Percentiles rank a stretch among this genome's conserved stretches.
Conservation (phyloP, 306 rosid genomes). For the Fragaria ananassa region DNA sequence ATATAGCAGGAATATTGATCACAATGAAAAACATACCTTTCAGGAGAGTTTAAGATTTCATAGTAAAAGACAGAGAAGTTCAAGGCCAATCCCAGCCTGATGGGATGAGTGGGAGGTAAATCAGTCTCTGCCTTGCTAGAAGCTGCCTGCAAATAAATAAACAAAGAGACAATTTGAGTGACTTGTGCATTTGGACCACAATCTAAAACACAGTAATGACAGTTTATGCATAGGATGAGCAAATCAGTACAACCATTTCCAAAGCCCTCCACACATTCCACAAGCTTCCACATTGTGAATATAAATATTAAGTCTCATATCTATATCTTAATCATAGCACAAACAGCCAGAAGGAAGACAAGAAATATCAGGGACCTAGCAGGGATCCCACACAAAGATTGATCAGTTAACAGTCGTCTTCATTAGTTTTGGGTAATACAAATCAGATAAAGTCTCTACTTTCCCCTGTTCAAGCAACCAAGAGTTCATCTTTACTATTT, state of each 20-base stretch:
- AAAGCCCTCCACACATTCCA: neutral
- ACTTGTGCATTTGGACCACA: neutral
- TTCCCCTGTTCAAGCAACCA: neutral
- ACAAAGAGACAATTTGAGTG: neutral
- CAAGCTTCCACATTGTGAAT: neutral
- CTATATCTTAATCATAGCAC: neutral
- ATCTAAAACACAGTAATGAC: neutral
- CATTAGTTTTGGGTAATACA: neutral
- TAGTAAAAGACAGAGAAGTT: constrained; percentile 34
- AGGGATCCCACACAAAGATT: neutral
- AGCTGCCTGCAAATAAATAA: constrained; percentile 38
- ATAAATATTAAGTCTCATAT: neutral
- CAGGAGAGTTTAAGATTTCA: constrained; percentile 32
- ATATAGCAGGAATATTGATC: neutral
- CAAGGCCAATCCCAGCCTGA: constrained; percentile 33
- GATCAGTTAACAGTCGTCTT: neutral
- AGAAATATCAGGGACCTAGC: neutral
- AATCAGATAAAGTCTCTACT: neutral
- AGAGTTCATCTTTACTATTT: neutral
- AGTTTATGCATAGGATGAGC: neutral
- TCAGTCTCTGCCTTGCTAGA: constrained; percentile 45
- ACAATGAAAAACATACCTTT: constrained; percentile 12
- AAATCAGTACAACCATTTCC: neutral
- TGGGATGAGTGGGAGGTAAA: constrained; percentile 24
- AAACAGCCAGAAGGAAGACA: neutral